Percentiles rank a stretch among this genome's conserved stretches.
Evolutionary conservation across 164 flowering plant genomes (phyloP).

Genomic region (Tetrastigma voinierianum): DNA sequence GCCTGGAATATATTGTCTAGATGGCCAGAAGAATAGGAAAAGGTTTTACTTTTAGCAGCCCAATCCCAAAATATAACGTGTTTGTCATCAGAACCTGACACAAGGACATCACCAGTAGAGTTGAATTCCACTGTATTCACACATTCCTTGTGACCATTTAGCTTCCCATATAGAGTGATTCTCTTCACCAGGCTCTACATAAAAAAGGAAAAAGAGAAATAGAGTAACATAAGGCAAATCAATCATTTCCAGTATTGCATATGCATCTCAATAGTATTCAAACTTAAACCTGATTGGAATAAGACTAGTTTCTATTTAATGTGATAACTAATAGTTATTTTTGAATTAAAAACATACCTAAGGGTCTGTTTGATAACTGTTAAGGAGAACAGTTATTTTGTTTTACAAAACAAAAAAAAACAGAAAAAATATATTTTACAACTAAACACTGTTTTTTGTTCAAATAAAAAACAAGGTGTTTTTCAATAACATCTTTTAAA

Average conservation of each 20-base stretch:
- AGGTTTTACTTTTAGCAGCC: constrained; percentile 27
- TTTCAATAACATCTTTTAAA: no score
- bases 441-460: no score
- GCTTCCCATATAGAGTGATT: constrained; percentile 45
- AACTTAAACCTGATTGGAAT: neutral
- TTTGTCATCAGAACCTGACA: constrained; percentile 75
- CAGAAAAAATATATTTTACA: no score
- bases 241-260: neutral
- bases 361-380: no score
- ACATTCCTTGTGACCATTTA: constrained; percentile 62
- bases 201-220: constrained; percentile 6
- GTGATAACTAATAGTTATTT: no score
- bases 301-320: neutral
- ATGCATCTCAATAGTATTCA: neutral
- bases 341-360: no score
- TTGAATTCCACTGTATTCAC: constrained; percentile 69
- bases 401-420: no score
- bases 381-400: no score
- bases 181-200: constrained; percentile 43
- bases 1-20: constrained; percentile 62
- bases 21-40: constrained; percentile 62
- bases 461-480: no score
- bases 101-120: constrained; percentile 58
- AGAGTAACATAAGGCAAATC: neutral
- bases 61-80: constrained; percentile 65